These are phyloP conservation scores for Psilocybe cubensis DNA, from an alignment of 768 basidiomycete species.

Conservation along the genomic window DNA sequence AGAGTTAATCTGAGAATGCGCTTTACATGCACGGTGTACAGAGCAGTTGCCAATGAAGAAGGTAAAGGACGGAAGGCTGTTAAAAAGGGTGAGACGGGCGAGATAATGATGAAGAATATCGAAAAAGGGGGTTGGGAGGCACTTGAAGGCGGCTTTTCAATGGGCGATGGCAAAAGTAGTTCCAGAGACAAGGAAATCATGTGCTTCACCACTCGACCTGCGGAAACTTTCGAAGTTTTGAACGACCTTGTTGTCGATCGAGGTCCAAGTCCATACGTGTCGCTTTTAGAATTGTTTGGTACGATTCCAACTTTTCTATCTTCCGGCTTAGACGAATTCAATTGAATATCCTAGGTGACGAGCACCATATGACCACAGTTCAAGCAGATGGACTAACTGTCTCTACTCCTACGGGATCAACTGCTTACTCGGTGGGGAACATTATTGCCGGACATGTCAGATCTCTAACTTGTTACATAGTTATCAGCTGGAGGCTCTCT, in stretches of 20 bases:
- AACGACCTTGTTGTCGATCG: slow-evolving; percentile 98
- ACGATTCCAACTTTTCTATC: slow-evolving; percentile 31
- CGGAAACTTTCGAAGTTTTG: slow-evolving; percentile 93
- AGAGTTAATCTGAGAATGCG: slow-evolving; percentile 98
- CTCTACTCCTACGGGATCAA: slow-evolving; percentile 97
- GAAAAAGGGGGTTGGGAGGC: slow-evolving; percentile 96
- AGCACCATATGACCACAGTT: slow-evolving; percentile 99
- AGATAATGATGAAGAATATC: slow-evolving; percentile 95
- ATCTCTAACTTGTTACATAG: slow-evolving; percentile 32
- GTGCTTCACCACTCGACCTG: slow-evolving; percentile 95
- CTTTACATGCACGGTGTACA: slow-evolving; percentile 98
- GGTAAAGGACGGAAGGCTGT: slow-evolving; percentile 77
- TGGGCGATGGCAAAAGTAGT: slow-evolving; percentile 47
- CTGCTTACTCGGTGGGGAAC: slow-evolving; percentile 88
- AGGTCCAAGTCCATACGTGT: slow-evolving; percentile 97
- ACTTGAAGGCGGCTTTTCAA: slow-evolving; percentile 66
- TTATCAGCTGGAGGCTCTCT: slow-evolving; percentile 97
- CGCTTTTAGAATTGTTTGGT: slow-evolving; percentile 96
- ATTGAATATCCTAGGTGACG: slow-evolving; percentile 62
- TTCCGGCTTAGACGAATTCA: slow-evolving; percentile 9
- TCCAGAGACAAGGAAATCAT: slow-evolving; percentile 94
- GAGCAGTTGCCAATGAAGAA: slow-evolving; percentile 79
- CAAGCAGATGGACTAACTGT: slow-evolving; percentile 97
- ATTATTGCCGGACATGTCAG: slow-evolving; percentile 8
- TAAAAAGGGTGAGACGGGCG: slow-evolving; percentile 92